Evolutionary conservation across 306 rosid species (phyloP).

Genomic region (Prunus armeniaca): DNA sequence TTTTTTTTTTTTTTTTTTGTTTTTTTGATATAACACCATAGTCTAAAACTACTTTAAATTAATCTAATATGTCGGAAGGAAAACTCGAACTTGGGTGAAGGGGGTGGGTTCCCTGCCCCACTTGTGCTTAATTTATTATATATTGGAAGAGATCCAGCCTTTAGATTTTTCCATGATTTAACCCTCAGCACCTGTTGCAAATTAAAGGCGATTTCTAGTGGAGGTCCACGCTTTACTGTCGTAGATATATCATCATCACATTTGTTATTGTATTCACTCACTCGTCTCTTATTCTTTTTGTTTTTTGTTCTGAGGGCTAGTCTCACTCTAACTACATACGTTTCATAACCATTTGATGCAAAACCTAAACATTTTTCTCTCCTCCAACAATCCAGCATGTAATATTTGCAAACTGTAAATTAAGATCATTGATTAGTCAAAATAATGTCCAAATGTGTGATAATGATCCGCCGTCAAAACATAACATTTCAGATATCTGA

Average conservation of each 20-base stretch:
- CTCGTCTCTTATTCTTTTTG: constrained; percentile 10
- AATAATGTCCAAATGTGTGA: not conserved
- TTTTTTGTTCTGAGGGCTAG: not conserved
- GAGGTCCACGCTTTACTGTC: not conserved
- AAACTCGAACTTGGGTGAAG: no score
- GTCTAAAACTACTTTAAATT: no score
- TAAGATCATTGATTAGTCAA: not conserved
- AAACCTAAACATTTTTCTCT: no score
- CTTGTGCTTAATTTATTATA: no score
- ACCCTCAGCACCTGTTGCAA: not conserved
- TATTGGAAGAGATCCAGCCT: no score
- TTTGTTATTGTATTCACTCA: not conserved
- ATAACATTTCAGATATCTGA: not conserved
- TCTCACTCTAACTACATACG: not conserved
- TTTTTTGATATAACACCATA: no score
- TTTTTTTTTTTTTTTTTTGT: no score
- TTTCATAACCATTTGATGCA: not conserved
- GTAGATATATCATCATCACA: not conserved
- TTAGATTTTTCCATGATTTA: no score
- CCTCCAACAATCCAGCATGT: no score
- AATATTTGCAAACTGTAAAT: not conserved
- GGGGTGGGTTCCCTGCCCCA: no score
- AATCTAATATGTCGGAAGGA: no score
- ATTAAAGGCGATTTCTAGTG: not conserved
- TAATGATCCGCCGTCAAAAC: not conserved